Conservation (phyloP, 768 basidiomycete species). For the Lyophyllum semitale region DNA sequence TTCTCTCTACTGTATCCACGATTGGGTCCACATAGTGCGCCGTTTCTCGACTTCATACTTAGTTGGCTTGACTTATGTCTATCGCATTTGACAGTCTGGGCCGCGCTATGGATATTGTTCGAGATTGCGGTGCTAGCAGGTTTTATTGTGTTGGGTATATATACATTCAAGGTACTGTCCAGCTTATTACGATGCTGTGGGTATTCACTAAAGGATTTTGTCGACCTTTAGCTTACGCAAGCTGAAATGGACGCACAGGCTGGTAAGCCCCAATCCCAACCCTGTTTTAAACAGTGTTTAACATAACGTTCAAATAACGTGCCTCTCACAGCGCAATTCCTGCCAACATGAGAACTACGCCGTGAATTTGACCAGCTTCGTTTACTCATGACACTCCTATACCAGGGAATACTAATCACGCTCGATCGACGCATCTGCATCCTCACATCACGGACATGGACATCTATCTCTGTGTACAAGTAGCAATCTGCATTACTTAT, state of each 20-base stretch:
- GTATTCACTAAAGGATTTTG: not conserved
- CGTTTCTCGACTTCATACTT: not conserved
- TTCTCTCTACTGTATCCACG: constrained; percentile 75
- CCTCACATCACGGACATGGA: not conserved
- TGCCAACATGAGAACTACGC: constrained; percentile 51
- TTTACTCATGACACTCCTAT: not conserved
- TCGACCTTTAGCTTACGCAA: constrained; percentile 41
- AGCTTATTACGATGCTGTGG: not conserved
- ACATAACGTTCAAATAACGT: constrained; percentile 10
- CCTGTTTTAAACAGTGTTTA: not conserved
- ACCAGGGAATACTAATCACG: not conserved
- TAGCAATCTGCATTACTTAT: constrained; percentile 6
- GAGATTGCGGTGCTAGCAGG: constrained; percentile 72
- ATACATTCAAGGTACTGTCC: constrained; percentile 71
- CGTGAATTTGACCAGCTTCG: not conserved
- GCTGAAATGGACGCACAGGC: constrained; percentile 74
- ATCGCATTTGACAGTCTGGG: constrained; percentile 67
- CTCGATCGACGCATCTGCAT: constrained; percentile 1
- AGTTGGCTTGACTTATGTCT: not conserved
- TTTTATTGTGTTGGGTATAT: constrained; percentile 80
- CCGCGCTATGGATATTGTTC: constrained; percentile 81
- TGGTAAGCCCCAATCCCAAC: constrained; percentile 42
- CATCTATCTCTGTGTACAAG: not conserved
- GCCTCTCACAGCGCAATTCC: constrained; percentile 50
- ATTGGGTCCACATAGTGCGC: constrained; percentile 71